Base-by-base conservation (phyloP, 768 basidiomycete species). In the Hebeloma cylindrosporum region DNA sequence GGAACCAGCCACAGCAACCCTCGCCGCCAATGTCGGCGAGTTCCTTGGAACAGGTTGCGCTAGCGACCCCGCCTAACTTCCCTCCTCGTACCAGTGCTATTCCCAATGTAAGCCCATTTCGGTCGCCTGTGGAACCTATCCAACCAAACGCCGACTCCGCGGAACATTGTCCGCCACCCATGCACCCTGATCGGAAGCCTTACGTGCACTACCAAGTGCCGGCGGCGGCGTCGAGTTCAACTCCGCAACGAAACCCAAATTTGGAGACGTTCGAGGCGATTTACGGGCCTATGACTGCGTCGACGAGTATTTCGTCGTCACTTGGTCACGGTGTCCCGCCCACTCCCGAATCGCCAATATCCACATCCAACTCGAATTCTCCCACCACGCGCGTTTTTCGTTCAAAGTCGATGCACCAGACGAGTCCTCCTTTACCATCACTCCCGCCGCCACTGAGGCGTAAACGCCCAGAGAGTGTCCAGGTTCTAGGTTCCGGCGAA, bases 381-480 rank as follows among this genome's bases (percentile, higher is more conserved):
- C 65, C 67, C n/a, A 62, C 61, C 2, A 43, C 58, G 1, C 71
- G 77, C 9, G 65, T 78, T 5, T 69, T 70, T 36, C 71, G 83
- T 8, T 79, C 78, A 27, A 80, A 73, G 53, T 81, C 80, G 0
- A 54, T 83, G 61, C 75, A 80, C 56, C 71, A 77, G 46, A 63
- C 67, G 1, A 63, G 67, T 23, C 60, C 70, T 1, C 62, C 70
- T 0, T 52, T 59, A 2, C 54, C 66, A 1, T 63, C 63, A 3
- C 44, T 50, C 1, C 65, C 65, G 7, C 80, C 77, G 0, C 77
- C 77, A 1, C 61, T 69, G 4, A 67, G 76, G 7, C 65, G 77
- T 7, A 74, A 69, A 34, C 70, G 85, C 1, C 85, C 83, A 0
- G 83, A 85, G 54, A 87, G 83, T 53, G 71, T 80, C 32, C 83